These are phyloP conservation scores for Microbotryum silenes-acaulis DNA, from an alignment of 1,284 basidiomycete species.

Conservation along the genomic window DNA sequence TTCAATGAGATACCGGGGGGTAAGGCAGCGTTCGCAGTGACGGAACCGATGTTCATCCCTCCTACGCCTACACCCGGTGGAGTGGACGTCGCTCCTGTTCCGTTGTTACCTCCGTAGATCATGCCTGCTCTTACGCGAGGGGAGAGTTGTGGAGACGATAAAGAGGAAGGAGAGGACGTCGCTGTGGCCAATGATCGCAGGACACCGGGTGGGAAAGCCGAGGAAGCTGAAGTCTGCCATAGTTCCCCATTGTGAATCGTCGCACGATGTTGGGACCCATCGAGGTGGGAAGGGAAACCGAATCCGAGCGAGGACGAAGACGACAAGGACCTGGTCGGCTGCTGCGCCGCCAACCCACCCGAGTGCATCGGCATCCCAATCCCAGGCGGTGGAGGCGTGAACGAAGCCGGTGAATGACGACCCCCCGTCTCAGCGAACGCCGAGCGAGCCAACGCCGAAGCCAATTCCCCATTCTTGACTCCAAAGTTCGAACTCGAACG, in stretches of 20 bases:
- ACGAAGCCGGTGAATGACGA: slow-evolving; percentile 8
- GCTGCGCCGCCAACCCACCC: neutral
- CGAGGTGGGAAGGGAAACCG: neutral
- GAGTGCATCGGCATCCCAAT: slow-evolving; percentile 14
- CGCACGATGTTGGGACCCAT: neutral
- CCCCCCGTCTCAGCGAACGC: slow-evolving; percentile 7
- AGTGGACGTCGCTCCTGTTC: neutral
- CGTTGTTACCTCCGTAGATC: neutral
- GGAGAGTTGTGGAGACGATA: slow-evolving; percentile 23
- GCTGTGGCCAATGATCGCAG: slow-evolving; percentile 20
- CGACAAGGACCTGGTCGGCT: neutral
- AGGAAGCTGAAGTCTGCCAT: neutral
- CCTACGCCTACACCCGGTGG: no score
- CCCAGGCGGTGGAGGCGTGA: slow-evolving; percentile 22
- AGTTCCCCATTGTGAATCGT: neutral
- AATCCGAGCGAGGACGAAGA: neutral
- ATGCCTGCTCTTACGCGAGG: slow-evolving; percentile 12
- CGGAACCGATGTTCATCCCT: no score
- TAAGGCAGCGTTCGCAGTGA: neutral
- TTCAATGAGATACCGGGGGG: slow-evolving; percentile 20
- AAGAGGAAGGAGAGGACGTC: slow-evolving; percentile 12
- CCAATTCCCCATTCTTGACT: slow-evolving; percentile 8
- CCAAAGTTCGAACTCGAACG: slow-evolving; percentile 1
- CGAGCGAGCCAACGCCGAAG: slow-evolving; percentile 7
- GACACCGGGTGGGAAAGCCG: slow-evolving; percentile 20